Base-by-base conservation (phyloP, 495 filamentous ascomycete species). In the Penicillium paradoxum region DNA sequence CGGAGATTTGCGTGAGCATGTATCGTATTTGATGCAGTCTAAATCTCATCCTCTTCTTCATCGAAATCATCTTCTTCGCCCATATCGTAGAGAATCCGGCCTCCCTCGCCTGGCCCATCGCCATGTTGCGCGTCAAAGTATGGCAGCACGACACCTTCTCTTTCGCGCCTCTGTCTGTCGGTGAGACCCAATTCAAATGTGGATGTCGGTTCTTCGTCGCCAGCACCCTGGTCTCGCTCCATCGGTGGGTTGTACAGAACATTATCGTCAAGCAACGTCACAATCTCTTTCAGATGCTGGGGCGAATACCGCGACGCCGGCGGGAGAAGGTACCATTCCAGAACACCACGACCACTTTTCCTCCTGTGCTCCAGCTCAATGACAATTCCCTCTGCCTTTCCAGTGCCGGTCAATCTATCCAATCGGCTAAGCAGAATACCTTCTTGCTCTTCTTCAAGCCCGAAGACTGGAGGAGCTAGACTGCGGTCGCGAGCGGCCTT, bases 41-140 rank as follows among this genome's bases (percentile, higher is more conserved):
- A 96, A 46, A 97, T 91, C 70, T 98, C 95, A 76, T 98, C 93
- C 65, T 98, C 95, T 71, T 97, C 95, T 55, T 97, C 93, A 64
- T 98, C 93, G 69, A 96, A 98, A 70, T 98, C 95, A 73, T 98
- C 93, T 73, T 96, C 95, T 46, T 82, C 80, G 25, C 92, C 93
- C 85, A 97, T 93, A 46, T 96, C 91, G 72, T 97, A 97, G 60
- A 98, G 62, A 47, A 98, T 98, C 55, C 91, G 78, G 0, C 95
- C 93, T 15, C 86, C 86, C 27, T 89, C 88, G 11, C 92, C 89
- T 11, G 87, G 88, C 0, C 84, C 85, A 33, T 85, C 73, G 29
- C 84, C 84, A 39, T 80, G 83, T 79, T 98, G 93, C 14, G 93
- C 92, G 76, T 97, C 93, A 62, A 91, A 92, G 69, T 97, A 97